Conservation (phyloP, 2,329 filamentous ascomycete species). For the Hypocreales sp. region DNA sequence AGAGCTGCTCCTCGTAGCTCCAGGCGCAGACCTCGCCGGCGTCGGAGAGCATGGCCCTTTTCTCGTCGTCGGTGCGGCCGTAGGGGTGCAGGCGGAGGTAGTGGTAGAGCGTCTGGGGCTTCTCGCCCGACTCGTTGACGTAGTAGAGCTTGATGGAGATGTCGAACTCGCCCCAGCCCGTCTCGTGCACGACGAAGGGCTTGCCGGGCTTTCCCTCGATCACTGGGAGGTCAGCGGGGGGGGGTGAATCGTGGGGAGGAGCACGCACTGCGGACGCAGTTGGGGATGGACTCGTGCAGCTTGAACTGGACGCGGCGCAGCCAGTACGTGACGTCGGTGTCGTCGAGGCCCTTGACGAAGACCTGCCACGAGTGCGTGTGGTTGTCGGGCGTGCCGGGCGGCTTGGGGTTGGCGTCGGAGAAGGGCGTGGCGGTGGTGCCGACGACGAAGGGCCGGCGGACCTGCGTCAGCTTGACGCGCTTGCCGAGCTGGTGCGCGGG, state of each 20-base stretch:
- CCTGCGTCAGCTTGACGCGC: conserved; percentile 49
- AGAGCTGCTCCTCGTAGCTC: conserved; percentile 86
- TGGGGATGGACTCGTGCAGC: conserved; percentile 90
- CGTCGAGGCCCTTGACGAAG: conserved; percentile 80
- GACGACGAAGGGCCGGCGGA: conserved; percentile 53
- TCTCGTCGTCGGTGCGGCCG: conserved; percentile 64
- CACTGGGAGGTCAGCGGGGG: conserved; percentile 25
- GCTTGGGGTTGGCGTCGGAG: conserved; percentile 66
- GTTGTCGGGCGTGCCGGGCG: conserved; percentile 62
- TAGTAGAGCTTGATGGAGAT: conserved; percentile 94
- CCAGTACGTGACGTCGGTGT: conserved; percentile 88
- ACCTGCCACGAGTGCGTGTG: conserved; percentile 97
- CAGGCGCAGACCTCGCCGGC: conserved; percentile 57
- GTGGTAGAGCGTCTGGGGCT: conserved; percentile 91
- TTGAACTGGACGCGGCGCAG: conserved; percentile 96
- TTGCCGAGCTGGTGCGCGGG: conserved; percentile 42
- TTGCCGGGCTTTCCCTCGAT: conserved; percentile 55
- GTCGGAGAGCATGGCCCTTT: conserved; percentile 39
- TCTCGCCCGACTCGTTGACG: conserved; percentile 73
- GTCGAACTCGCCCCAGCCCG: conserved; percentile 96
- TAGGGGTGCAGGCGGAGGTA: conserved; percentile 85
- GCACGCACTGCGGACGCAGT: conserved; percentile 60
- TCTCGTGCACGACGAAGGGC: conserved; percentile 75
- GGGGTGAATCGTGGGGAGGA: not conserved
- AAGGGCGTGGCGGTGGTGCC: conserved; percentile 69